phyloP scores from a whole-genome alignment of 75 land plant genomes.

The Pseudotsuga menziesii region DNA sequence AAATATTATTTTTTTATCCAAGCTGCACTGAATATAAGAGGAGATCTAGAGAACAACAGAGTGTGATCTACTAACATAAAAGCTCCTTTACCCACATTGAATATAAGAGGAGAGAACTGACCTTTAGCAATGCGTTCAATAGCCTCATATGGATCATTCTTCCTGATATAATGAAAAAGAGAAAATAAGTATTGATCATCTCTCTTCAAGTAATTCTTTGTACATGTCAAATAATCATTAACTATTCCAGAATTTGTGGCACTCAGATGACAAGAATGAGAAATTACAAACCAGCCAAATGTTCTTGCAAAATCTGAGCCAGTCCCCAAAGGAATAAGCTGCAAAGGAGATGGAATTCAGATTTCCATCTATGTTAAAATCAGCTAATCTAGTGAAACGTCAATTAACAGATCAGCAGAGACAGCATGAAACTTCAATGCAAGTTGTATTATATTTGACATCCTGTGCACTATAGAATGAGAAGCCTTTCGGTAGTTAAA shows the following conservation, averaged over 20 bases:
- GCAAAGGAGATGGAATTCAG: constrained; percentile 24
- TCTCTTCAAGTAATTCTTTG: background rate
- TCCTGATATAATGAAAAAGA: constrained; percentile 38
- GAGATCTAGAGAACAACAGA: background rate
- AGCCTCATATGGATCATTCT: constrained; percentile 75
- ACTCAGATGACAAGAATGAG: background rate
- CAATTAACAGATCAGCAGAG: background rate
- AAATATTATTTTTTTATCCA: background rate
- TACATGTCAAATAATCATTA: background rate
- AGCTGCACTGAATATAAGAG: background rate
- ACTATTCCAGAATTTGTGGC: background rate
- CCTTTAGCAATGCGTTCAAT: constrained; percentile 84
- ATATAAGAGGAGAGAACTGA: constrained; percentile 14
- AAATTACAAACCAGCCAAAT: constrained; percentile 70
- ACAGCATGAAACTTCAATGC: background rate
- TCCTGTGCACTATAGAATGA: background rate
- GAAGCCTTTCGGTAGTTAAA: background rate
- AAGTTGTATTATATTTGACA: background rate
- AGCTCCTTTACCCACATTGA: background rate
- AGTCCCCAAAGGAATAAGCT: constrained; percentile 94
- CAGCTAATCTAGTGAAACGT: background rate
- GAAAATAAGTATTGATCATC: background rate
- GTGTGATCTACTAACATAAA: background rate
- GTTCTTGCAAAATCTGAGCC: constrained; percentile 96
- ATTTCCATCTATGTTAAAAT: constrained; percentile 14